These are phyloP conservation scores for Prunus mira DNA, from an alignment of 306 rosid species.

Conservation along the genomic window DNA sequence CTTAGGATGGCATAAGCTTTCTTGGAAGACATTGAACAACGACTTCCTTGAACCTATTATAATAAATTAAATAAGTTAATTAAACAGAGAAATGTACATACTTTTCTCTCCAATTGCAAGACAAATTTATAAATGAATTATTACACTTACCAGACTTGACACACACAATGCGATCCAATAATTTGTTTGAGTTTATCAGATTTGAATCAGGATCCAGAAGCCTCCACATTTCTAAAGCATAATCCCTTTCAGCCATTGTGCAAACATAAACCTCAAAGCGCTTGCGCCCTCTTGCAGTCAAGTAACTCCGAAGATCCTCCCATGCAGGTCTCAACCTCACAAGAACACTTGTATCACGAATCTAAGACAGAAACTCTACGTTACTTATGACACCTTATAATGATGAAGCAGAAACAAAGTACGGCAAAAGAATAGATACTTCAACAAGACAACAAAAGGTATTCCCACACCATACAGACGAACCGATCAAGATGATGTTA, in stretches of 20 bases:
- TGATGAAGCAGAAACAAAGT: slow-evolving; percentile 6
- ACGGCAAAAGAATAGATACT: slow-evolving; percentile 4
- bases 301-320: slow-evolving; percentile 97
- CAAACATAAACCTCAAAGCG: slow-evolving; percentile 99
- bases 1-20: slow-evolving; percentile 88
- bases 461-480: slow-evolving; percentile 11
- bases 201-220: slow-evolving; percentile 98
- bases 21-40: slow-evolving; percentile 89
- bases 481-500: slow-evolving; percentile 3
- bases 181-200: slow-evolving; percentile 82
- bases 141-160: slow-evolving; percentile 83
- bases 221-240: slow-evolving; percentile 99
- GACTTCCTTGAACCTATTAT: slow-evolving; percentile 83
- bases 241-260: slow-evolving; percentile 99
- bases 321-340: slow-evolving; percentile 99
- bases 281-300: slow-evolving; percentile 98
- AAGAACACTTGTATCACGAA: slow-evolving; percentile 99
- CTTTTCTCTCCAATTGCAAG: slow-evolving; percentile 4
- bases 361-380: slow-evolving; percentile 36
- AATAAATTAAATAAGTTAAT: slow-evolving; percentile 12
- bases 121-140: slow-evolving; percentile 18
- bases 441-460: slow-evolving; percentile 5
- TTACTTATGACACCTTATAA: slow-evolving; percentile 22
- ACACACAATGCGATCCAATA: slow-evolving; percentile 89
- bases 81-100: slow-evolving; percentile 14